These are phyloP conservation scores for Zygosaccharomyces pseudorouxii DNA, from an alignment of 805 yeast species.

Conservation along the genomic window DNA sequence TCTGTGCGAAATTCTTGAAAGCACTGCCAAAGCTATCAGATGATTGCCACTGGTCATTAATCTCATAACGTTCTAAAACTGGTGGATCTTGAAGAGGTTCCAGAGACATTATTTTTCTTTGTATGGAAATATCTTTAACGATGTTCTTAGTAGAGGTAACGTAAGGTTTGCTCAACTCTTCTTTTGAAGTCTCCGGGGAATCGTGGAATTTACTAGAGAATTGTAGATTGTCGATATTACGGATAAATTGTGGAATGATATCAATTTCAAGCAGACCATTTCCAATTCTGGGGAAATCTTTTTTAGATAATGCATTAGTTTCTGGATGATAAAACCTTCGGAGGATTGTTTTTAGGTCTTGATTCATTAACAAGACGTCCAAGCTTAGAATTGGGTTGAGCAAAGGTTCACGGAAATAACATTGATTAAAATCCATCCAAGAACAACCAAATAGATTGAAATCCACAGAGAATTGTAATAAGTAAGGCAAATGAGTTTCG, in stretches of 20 bases:
- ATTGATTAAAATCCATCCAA: conserved; percentile 52
- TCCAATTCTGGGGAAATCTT: conserved; percentile 48
- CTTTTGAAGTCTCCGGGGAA: conserved; percentile 38
- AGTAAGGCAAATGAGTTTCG: conserved; percentile 78
- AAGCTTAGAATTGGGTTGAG: conserved; percentile 32
- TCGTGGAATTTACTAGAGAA: conserved; percentile 49
- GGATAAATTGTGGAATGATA: conserved; percentile 52
- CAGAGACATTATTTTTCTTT: conserved; percentile 43
- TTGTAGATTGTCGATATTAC: conserved; percentile 46
- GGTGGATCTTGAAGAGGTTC: conserved; percentile 27
- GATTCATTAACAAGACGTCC: conserved; percentile 30
- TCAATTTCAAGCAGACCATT: conserved; percentile 69
- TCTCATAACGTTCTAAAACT: conserved; percentile 25
- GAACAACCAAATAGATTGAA: conserved; percentile 81
- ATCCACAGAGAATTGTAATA: conserved; percentile 75
- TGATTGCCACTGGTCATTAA: conserved; percentile 40
- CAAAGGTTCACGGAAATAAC: conserved; percentile 57
- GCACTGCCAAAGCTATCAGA: conserved; percentile 36
- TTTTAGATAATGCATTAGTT: conserved; percentile 14
- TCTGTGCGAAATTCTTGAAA: conserved; percentile 31
- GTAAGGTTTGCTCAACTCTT: conserved; percentile 20
- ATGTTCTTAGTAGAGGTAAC: conserved; percentile 50
- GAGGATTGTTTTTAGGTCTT: conserved; percentile 35
- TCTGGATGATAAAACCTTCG: conserved; percentile 22
- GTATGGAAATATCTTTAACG: conserved; percentile 53